A percentile compares a stretch with the other conserved stretches of the same genome.
These are phyloP conservation scores for Sanghuangporus weigelae DNA, from an alignment of 1,284 basidiomycete genomes.

Conservation along the genomic window DNA sequence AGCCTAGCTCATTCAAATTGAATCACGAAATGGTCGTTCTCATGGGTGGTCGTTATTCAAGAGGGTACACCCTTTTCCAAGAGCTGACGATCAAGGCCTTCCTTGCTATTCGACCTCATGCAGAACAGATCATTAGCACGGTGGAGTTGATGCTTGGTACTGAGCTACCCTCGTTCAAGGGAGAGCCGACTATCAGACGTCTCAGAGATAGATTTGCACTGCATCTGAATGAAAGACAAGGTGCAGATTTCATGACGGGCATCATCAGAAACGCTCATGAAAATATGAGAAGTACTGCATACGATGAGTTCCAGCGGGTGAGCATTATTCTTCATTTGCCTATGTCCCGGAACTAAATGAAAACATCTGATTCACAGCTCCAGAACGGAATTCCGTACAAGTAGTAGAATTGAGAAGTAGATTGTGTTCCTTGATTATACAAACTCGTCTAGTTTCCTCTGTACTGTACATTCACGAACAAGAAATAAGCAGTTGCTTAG, in stretches of 20 bases:
- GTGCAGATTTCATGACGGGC: conserved; percentile 88
- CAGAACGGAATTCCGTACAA: conserved; percentile 58
- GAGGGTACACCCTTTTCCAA: conserved; percentile 92
- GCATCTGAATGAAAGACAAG: conserved; percentile 81
- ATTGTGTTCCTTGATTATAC: not conserved
- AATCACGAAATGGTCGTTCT: conserved; percentile 97
- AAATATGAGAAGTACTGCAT: conserved; percentile 87
- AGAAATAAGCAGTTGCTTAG: too few relatives aligned
- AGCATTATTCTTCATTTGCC: conserved; percentile 25
- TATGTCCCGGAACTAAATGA: not conserved
- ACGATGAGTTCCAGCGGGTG: conserved; percentile 89
- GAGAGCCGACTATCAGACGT: conserved; percentile 84
- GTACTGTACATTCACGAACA: too few relatives aligned
- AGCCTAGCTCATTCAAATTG: conserved; percentile 96
- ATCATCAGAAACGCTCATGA: conserved; percentile 91
- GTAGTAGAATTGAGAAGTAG: conserved; percentile 21
- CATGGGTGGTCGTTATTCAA: conserved; percentile 93
- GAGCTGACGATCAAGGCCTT: conserved; percentile 95
- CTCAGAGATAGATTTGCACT: conserved; percentile 86
- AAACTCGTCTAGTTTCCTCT: not conserved
- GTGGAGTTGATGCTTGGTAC: conserved; percentile 95
- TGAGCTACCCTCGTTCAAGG: conserved; percentile 94
- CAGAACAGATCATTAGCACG: conserved; percentile 84
- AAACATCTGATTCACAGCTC: conserved; percentile 30
- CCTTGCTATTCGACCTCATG: conserved; percentile 88